phyloP scores from a whole-genome alignment of 768 basidiomycete genomes.

The Boletellus sp. region DNA sequence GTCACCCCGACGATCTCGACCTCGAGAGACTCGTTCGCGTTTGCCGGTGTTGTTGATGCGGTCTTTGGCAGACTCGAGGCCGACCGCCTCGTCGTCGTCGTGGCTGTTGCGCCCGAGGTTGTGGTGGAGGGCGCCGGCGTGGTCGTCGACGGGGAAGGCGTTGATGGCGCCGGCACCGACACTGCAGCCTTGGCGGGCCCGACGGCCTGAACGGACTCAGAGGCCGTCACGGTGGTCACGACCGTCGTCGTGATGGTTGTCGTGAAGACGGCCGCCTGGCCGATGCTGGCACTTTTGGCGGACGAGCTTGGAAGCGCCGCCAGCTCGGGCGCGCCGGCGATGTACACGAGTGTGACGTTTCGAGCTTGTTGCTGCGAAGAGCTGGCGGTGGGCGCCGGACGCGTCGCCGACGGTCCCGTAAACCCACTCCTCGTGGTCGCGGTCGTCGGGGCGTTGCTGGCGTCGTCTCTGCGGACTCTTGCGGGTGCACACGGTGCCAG shows the following conservation, averaged over 20 bases:
- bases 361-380: conserved; percentile 14
- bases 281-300: background rate
- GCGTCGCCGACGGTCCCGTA: conserved; percentile 15
- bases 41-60: background rate
- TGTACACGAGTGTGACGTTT: conserved; percentile 55
- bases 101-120: background rate
- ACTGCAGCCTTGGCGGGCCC: conserved; percentile 16
- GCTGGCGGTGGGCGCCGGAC: conserved; percentile 9
- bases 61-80: conserved; percentile 1
- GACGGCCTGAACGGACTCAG: background rate
- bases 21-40: conserved; percentile 15
- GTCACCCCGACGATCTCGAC: conserved; percentile 19
- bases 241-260: conserved; percentile 29
- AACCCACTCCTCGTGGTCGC: background rate
- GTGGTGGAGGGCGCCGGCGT: background rate
- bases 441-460: conserved; percentile 4
- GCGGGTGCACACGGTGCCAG: conserved; percentile 1
- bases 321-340: conserved; percentile 35
- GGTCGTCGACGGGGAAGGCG: background rate
- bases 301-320: conserved; percentile 3
- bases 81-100: conserved; percentile 2
- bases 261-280: conserved; percentile 12
- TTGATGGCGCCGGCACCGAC: conserved; percentile 9
- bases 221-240: conserved; percentile 6
- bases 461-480: conserved; percentile 16